These are phyloP conservation scores for Sarocladium strictum DNA, from an alignment of 2,329 filamentous ascomycete species.

Conservation along the genomic window DNA sequence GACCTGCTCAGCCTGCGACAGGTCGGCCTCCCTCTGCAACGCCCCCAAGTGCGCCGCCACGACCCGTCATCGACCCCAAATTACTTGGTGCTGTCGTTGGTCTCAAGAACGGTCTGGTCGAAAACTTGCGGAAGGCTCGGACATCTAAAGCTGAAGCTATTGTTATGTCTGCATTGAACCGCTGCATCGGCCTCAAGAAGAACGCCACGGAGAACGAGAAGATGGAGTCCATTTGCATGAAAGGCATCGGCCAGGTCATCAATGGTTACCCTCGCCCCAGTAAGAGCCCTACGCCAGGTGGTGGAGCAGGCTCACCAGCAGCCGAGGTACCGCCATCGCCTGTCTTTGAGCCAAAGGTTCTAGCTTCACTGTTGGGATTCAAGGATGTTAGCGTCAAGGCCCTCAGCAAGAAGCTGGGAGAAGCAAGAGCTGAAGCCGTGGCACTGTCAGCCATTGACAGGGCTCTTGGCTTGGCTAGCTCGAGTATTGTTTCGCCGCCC, in stretches of 20 bases:
- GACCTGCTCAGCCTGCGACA: conserved; percentile 14
- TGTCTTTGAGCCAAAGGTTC: conserved; percentile 33
- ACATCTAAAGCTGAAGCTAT: conserved; percentile 39
- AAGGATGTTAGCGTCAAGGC: conserved; percentile 39
- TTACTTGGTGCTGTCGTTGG: conserved; percentile 35
- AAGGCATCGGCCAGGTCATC: conserved; percentile 35
- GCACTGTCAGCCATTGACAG: conserved; percentile 45
- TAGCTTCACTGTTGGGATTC: conserved; percentile 36
- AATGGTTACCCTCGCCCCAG: conserved; percentile 33
- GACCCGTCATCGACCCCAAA: conserved; percentile 37
- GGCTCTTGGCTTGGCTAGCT: conserved; percentile 40
- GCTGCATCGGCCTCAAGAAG: conserved; percentile 41
- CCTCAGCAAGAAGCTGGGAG: conserved; percentile 33
- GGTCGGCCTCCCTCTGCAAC: conserved; percentile 18
- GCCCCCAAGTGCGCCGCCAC: conserved; percentile 20
- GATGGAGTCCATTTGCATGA: conserved; percentile 41
- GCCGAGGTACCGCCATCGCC: conserved; percentile 19
- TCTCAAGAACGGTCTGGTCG: conserved; percentile 41
- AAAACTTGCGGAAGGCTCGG: conserved; percentile 37
- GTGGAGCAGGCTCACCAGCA: conserved; percentile 13
- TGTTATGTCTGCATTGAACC: conserved; percentile 48
- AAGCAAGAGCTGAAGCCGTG: conserved; percentile 37
- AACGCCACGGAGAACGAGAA: conserved; percentile 37
- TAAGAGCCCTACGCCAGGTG: conserved; percentile 27
- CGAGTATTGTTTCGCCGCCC: conserved; percentile 32